Percentiles rank a stretch among this genome's conserved stretches.
These are phyloP conservation scores for Rhizopus sp. DNA, from an alignment of 371 early-diverging fungal species.

Conservation along the genomic window DNA sequence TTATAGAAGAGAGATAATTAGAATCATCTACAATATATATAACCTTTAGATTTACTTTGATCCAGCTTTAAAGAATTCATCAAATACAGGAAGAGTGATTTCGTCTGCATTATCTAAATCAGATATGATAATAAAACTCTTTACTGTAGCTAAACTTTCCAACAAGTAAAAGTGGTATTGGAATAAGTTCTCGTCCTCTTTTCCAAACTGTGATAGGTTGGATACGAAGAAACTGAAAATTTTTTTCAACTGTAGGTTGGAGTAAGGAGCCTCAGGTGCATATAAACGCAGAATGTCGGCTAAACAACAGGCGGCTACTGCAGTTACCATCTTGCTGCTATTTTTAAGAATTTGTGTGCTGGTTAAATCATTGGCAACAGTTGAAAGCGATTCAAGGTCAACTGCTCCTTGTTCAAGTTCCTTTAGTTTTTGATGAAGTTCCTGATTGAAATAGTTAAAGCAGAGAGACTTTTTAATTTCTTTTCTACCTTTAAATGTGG, in stretches of 20 bases:
- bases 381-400: constrained; percentile 54
- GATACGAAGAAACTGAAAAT: constrained; percentile 75
- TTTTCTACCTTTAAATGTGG: constrained; percentile 22
- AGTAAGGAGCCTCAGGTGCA: constrained; percentile 93
- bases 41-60: constrained; percentile 12
- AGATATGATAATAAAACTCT: constrained; percentile 73
- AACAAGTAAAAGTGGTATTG: constrained; percentile 79
- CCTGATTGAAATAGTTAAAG: constrained; percentile 15
- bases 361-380: constrained; percentile 69
- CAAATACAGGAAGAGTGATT: constrained; percentile 18
- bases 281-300: constrained; percentile 90
- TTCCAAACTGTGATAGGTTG: constrained; percentile 68
- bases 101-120: constrained; percentile 38
- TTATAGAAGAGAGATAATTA: constrained; percentile 20
- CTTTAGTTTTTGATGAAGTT: constrained; percentile 33
- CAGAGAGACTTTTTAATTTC: not conserved
- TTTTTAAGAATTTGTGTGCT: constrained; percentile 68
- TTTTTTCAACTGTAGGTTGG: constrained; percentile 70
- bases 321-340: constrained; percentile 77
- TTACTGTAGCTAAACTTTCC: constrained; percentile 84
- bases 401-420: constrained; percentile 36
- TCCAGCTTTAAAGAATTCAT: constrained; percentile 25
- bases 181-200: constrained; percentile 60
- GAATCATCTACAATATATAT: not conserved
- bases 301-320: constrained; percentile 84